Percentiles rank a stretch among this genome's conserved stretches.
These are phyloP conservation scores for Chaetomium sp. DNA, from an alignment of 2,329 filamentous ascomycete species.

Conservation along the genomic window DNA sequence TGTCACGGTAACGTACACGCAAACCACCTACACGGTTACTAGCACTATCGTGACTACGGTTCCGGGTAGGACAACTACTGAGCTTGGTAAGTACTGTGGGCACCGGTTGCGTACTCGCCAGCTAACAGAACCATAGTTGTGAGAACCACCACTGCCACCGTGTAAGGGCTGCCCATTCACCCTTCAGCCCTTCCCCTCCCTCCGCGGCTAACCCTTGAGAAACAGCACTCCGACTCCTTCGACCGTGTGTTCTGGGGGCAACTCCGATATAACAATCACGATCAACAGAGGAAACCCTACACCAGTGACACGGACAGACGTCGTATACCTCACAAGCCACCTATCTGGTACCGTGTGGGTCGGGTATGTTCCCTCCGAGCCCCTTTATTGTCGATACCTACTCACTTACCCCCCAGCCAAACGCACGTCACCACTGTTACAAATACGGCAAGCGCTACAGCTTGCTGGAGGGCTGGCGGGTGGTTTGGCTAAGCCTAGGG, in stretches of 20 bases:
- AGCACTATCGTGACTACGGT: constrained; percentile 42
- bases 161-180: constrained; percentile 32
- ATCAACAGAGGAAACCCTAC: constrained; percentile 36
- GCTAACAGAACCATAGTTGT: constrained; percentile 33
- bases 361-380: constrained; percentile 37
- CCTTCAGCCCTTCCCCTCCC: not conserved
- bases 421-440: constrained; percentile 42
- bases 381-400: not conserved
- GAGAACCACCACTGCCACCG: constrained; percentile 39
- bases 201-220: not conserved
- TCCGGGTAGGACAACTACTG: constrained; percentile 41
- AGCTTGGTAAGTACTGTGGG: constrained; percentile 36
- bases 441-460: constrained; percentile 41
- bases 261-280: constrained; percentile 38
- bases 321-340: constrained; percentile 43
- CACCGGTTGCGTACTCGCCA: not conserved
- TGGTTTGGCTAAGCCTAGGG: constrained; percentile 37
- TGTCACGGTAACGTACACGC: constrained; percentile 43
- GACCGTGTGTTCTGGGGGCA: constrained; percentile 40
- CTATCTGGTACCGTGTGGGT: constrained; percentile 42
- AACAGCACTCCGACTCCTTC: constrained; percentile 41
- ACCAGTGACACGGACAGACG: constrained; percentile 41
- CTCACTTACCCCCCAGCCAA: constrained; percentile 32
- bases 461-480: constrained; percentile 43
- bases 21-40: constrained; percentile 43